Base-by-base conservation (phyloP, 306 rosid species). In the Medicago ruthenica region DNA sequence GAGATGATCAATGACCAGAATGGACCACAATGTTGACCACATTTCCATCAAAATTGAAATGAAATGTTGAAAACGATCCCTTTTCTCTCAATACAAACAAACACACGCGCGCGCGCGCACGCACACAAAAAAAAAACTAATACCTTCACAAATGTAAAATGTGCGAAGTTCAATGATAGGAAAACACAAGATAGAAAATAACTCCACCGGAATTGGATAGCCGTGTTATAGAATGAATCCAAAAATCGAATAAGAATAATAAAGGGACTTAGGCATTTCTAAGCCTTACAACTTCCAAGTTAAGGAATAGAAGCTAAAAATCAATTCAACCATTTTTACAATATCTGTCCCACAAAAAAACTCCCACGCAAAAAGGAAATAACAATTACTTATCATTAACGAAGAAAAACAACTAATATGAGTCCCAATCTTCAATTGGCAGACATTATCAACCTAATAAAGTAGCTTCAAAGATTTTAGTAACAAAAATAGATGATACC, bases 401-500 rank as follows among this genome's bases (percentile, higher is more conserved):
- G 41, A 20, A 55, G 18, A 77, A 5, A 47, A 63, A 54, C 48
- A 70, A 80, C 4, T 58, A 39, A 15, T 24, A 24, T 45, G 59
- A 66, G 27, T 74, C 31, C 31, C 34, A 17, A 50, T 63, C 9
- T 78, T 64, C 61, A 61, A 81, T 64, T 78, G 22, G 57, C 57
- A 67, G 20, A 75, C 51, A 54, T 71, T n/a, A 36, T 77, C 53
- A 21, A 76, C 74, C 51, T 44, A 67, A 54, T 24, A 44, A 67
- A 60, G 22, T 61, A 51, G 47, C 74, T 74, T 64, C 51, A 67
- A 58, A 69, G 45, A 55, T 58, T 58, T 61, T 79, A 60, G 53
- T 37, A 42, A 64, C 15, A 50, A 34, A 17, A 31, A 40, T 68
- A 34, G 31, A 76, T 11, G 18, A 55, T 34, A 60, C 72, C 63